phyloP scores from a whole-genome alignment of 768 basidiomycete genomes.

The Serendipita sp. region DNA sequence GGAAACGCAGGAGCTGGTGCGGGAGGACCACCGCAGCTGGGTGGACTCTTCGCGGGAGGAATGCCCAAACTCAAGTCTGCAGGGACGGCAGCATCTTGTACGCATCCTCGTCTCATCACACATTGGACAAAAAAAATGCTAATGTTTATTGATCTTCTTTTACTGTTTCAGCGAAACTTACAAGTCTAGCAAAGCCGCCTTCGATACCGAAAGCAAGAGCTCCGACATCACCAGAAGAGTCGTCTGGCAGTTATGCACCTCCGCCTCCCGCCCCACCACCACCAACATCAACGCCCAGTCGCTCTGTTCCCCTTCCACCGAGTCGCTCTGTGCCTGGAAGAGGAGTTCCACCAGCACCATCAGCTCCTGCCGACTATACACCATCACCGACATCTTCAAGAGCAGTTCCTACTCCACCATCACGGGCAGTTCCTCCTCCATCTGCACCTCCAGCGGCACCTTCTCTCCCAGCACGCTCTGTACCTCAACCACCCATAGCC shows the following conservation, averaged over 20 bases:
- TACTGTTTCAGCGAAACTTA: slow-evolving; percentile 36
- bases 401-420: slow-evolving; percentile 14
- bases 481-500: slow-evolving; percentile 27
- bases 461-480: slow-evolving; percentile 13
- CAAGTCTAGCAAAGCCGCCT: slow-evolving; percentile 51
- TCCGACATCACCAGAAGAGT: slow-evolving; percentile 16
- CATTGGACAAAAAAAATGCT: neutral
- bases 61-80: slow-evolving; percentile 81
- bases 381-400: slow-evolving; percentile 17
- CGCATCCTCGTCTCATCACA: slow-evolving; percentile 14
- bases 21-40: slow-evolving; percentile 64
- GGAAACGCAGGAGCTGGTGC: slow-evolving; percentile 20
- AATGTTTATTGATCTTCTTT: slow-evolving; percentile 4
- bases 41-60: slow-evolving; percentile 76
- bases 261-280: slow-evolving; percentile 19
- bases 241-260: slow-evolving; percentile 11
- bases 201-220: slow-evolving; percentile 38
- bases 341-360: slow-evolving; percentile 19
- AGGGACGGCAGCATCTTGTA: slow-evolving; percentile 45
- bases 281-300: slow-evolving; percentile 11
- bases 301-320: slow-evolving; percentile 25
- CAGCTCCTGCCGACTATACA: slow-evolving; percentile 19
- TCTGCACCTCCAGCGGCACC: slow-evolving; percentile 27
- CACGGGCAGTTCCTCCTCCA: slow-evolving; percentile 17
- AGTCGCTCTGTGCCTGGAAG: slow-evolving; percentile 17